These are phyloP conservation scores for Xylariaceae sp. DNA, from an alignment of 2,329 filamentous ascomycete species.

Conservation along the genomic window DNA sequence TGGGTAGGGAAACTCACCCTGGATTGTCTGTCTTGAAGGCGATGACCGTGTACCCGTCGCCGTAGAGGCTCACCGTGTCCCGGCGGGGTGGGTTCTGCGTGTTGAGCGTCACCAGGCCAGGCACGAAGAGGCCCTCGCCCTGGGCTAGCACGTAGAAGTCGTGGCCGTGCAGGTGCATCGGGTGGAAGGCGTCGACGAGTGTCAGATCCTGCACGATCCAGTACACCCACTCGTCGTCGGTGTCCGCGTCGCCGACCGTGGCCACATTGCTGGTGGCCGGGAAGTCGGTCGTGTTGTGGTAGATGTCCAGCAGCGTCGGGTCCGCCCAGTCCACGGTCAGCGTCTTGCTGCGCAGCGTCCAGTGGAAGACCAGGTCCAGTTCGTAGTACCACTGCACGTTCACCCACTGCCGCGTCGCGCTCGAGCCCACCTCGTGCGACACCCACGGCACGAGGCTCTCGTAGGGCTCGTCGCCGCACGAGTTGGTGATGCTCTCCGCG, in stretches of 20 bases:
- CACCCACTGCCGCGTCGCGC: conserved; percentile 3
- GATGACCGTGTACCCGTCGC: conserved; percentile 37
- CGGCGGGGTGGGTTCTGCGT: conserved; percentile 37
- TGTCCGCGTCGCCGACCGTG: conserved; percentile 19
- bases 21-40: conserved; percentile 45
- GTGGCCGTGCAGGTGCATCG: conserved; percentile 31
- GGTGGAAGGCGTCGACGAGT: conserved; percentile 20
- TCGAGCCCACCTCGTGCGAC: conserved; percentile 19
- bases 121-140: conserved; percentile 18
- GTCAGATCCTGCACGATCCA: conserved; percentile 20
- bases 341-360: conserved; percentile 38
- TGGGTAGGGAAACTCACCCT: conserved; percentile 34
- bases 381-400: conserved; percentile 17
- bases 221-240: conserved; percentile 23
- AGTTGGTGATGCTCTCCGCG: conserved; percentile 2
- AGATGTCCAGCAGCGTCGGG: conserved; percentile 31
- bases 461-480: conserved; percentile 29
- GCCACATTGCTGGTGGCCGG: conserved; percentile 13
- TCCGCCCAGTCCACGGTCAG: conserved; percentile 37
- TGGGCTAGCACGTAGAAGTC: conserved; percentile 31
- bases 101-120: conserved; percentile 20
- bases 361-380: conserved; percentile 29
- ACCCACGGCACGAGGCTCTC: conserved; percentile 27
- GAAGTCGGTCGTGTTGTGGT: conserved; percentile 5
- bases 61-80: conserved; percentile 37